Base-by-base conservation (phyloP, 163 green algal genomes). In the Chlamydomonas reinhardtii region DNA sequence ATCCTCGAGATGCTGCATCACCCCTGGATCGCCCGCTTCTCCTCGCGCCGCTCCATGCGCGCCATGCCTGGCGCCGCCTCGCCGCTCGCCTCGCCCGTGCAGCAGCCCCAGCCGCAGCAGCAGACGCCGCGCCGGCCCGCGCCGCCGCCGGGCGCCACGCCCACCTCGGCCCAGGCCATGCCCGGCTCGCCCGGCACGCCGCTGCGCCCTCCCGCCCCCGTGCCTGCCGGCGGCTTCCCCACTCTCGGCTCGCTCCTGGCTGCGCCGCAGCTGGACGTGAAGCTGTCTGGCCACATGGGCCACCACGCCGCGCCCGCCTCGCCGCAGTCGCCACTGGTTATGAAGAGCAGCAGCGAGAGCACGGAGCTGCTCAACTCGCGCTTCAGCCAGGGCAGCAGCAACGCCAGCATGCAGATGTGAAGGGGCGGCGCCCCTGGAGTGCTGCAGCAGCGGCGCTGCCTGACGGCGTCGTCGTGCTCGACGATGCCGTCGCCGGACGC, bases 1-100 rank as follows among this genome's bases (percentile, higher is more conserved):
- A 89, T 95, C 32, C 80, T 88, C 3, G 92, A 96, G 31, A 93
- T 98, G 90, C 76, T 97, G 48, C 73, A 88, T 66, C 94, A 98
- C 88, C 90, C 91, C 35, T 98, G 95, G 95, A 90, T 98, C 29
- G 91, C 93, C 27, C 76, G 86, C 20, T 94, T 89, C 90, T 88
- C 90, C 29, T 65, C 75, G 3, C 78, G 88, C 48, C 82, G 91
- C 35, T 90, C 78, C 56, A 91, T 94, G 89, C 86, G 91, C 75
- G 22, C 27, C 56, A 77, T 90, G 35, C 48, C 69, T 34, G 31
- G 69, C 54, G 16, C 34, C 14, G 61, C 69, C 37, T 81, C 82
- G 31, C 82, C 72, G 19, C 48, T 56, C 12, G 48, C 48, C 6
- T 56, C 48, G 48, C 48, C 48, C 11, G 48, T 56, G 48, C 72